A percentile compares a stretch with the other conserved stretches of the same genome.
Evolutionary conservation across 2,329 filamentous ascomycete genomes (phyloP).

Genomic region (Sordariomycetes sp.): DNA sequence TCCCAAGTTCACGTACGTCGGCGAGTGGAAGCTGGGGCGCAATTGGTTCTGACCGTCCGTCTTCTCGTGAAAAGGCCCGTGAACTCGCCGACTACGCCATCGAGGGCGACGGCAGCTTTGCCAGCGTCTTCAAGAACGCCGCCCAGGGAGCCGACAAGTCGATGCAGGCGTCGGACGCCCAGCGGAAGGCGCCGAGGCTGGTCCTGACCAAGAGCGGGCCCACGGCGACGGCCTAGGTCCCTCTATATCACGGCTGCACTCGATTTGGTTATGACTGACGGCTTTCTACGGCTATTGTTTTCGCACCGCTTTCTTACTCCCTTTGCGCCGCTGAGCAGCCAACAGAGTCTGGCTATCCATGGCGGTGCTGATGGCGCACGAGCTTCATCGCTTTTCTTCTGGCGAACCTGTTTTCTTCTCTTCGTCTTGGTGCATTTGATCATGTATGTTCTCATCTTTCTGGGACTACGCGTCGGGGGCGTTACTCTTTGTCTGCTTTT

Average conservation of each 20-base stretch:
- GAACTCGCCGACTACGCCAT: conserved; percentile 52
- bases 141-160: conserved; percentile 35
- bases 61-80: conserved; percentile 51
- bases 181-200: conserved; percentile 75
- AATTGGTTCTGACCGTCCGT: conserved; percentile 77
- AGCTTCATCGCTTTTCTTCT: not conserved
- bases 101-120: conserved; percentile 48
- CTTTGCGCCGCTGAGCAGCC: not conserved
- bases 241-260: not conserved
- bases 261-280: not conserved
- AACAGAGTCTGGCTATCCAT: conserved; percentile 1
- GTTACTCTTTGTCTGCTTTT: not conserved
- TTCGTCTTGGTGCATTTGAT: not conserved
- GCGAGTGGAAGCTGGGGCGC: conserved; percentile 63
- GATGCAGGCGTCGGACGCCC: conserved; percentile 40
- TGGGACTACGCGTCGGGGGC: not conserved
- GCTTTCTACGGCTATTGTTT: not conserved
- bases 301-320: not conserved
- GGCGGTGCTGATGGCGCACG: not conserved
- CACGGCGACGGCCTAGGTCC: not conserved
- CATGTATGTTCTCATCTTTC: not conserved
- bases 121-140: conserved; percentile 51
- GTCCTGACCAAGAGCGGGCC: conserved; percentile 54
- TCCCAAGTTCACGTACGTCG: conserved; percentile 63
- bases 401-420: not conserved